phyloP scores from a whole-genome alignment of 345 rosid genomes.

The Heritiera fomes region DNA sequence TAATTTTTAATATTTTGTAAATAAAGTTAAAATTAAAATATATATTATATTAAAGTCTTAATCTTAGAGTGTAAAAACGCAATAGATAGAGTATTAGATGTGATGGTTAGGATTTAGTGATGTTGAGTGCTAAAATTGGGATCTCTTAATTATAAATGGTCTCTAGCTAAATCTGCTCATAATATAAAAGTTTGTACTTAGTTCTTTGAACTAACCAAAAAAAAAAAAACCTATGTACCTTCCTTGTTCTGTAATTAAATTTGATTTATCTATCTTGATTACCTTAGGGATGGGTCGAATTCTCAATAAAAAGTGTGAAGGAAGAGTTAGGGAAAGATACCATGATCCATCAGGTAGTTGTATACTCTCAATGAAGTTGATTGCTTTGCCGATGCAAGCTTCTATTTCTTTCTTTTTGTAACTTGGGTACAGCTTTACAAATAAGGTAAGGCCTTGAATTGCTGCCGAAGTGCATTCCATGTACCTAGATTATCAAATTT shows the following conservation, averaged over 20 bases:
- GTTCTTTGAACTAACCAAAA: not conserved
- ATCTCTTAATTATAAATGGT: too few species aligned
- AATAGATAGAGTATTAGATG: too few species aligned
- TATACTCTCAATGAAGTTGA: constrained; percentile 44
- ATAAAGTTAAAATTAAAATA: too few species aligned
- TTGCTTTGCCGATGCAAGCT: constrained; percentile 45
- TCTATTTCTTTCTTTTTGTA: constrained; percentile 45
- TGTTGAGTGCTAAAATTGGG: too few species aligned
- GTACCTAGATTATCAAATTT: constrained; percentile 35
- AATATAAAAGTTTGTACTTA: too few species aligned
- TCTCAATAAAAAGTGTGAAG: not conserved
- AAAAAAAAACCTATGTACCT: not conserved
- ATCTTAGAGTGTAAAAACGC: too few species aligned
- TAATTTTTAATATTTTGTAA: too few species aligned
- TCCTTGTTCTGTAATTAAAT: not conserved
- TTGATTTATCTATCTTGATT: too few species aligned
- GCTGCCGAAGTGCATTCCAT: constrained; percentile 85
- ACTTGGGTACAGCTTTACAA: constrained; percentile 32
- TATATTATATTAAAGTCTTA: too few species aligned
- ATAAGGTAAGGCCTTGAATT: constrained; percentile 55
- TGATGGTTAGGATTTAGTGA: too few species aligned
- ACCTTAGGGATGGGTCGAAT: not conserved
- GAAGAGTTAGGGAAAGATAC: constrained; percentile 26
- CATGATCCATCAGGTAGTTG: constrained; percentile 73
- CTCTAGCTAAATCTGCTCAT: too few species aligned